phyloP scores from a whole-genome alignment of 331 rosid genomes.

The Quercus phellos region DNA sequence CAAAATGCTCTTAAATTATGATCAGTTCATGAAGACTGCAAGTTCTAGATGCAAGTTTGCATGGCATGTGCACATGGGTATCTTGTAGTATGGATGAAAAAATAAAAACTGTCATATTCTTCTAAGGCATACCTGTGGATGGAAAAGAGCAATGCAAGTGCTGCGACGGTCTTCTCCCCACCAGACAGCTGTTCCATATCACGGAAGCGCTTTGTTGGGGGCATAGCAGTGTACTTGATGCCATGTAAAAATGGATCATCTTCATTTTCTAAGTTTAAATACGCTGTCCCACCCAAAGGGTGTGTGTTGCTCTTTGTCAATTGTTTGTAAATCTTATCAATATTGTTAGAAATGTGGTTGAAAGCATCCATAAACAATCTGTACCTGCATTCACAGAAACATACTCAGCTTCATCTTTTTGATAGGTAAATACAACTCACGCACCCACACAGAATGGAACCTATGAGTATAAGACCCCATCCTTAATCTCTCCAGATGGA shows the following conservation, averaged over 20 bases:
- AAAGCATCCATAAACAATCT: constrained; percentile 89
- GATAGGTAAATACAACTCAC: neutral
- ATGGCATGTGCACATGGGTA: neutral
- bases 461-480: neutral
- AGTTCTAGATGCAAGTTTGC: neutral
- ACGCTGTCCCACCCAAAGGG: constrained; percentile 95
- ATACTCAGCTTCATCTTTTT: constrained; percentile 22
- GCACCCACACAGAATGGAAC: neutral
- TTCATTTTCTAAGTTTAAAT: constrained; percentile 89
- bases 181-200: constrained; percentile 99
- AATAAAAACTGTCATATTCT: neutral
- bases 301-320: constrained; percentile 88
- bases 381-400: constrained; percentile 53
- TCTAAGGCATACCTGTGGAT: constrained; percentile 69
- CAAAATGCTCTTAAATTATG: neutral
- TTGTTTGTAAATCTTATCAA: constrained; percentile 90
- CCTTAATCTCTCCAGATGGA: neutral
- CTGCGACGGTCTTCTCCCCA: constrained; percentile 98
- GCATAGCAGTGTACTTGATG: constrained; percentile 96
- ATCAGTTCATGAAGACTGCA: no score
- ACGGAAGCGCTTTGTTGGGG: constrained; percentile 98
- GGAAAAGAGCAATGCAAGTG: constrained; percentile 87
- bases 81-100: neutral
- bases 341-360: constrained; percentile 70
- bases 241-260: constrained; percentile 98